Evolutionary conservation across 2,329 filamentous ascomycete genomes (phyloP), one percentile per base, ranked within the genome.

Genomic region (Septoria linicola): DNA sequence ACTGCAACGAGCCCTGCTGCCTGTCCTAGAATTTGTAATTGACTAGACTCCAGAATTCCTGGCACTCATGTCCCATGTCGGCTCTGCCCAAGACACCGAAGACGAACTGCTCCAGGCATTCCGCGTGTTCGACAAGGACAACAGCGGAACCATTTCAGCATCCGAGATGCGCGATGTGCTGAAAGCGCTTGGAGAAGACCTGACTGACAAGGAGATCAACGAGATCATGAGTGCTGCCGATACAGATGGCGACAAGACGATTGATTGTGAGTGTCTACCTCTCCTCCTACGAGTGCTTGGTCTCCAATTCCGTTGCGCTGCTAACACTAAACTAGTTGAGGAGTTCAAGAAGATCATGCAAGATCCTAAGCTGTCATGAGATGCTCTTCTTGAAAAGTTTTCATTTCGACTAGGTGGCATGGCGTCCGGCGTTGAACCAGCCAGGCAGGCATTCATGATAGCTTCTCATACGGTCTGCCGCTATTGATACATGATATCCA

Each of bases 291-390:
- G 3, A 7, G 3, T n/a, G 20, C 1, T 23, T 23, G 16, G 20
- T 16, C 16, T 3, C 14, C 6, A 30, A 20, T 41, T 6, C 19
- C 3, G 21, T 5, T 21, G 20, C 17, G 16, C 4, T n/a, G 46
- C 21, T 20, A 6, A 39, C 17, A 21, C 11, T 16, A 8, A 27
- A 35, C 23, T 21, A 54, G 51, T 55, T 35, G 53, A 55, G 21
- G 53, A 55, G 23, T 55, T 55, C 43, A 55, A 55, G 49, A 55
- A 49, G 35, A 55, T 55, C n/a, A 55, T 55, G 53, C 46, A 54
- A 19, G 51, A 54, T 25, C 44, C 44, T 4, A 48, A 48, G 25
- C 35, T 47, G 43, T 46, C 43, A 31, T 47, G 21, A 36, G n/a
- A 16, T 3, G 36, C 4, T 13, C 4, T 8, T 1, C 17, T 8